These are phyloP conservation scores for Suillus lakei DNA, from an alignment of 768 basidiomycete species.

Conservation along the genomic window DNA sequence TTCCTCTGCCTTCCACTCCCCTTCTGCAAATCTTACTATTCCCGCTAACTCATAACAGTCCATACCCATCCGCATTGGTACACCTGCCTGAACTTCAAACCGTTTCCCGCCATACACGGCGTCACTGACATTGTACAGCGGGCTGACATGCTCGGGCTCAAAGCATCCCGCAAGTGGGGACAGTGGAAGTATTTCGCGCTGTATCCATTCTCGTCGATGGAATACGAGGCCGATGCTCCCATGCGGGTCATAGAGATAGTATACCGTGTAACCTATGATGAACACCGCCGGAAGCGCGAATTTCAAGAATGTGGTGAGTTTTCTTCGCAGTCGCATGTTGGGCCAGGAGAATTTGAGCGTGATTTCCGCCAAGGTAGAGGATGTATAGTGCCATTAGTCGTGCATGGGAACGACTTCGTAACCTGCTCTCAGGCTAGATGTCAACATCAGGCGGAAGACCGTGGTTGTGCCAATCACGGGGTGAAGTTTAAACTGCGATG, in stretches of 20 bases:
- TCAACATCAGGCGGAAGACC: not conserved
- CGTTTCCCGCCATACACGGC: constrained; percentile 64
- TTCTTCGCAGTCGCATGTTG: constrained; percentile 35
- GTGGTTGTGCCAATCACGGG: not conserved
- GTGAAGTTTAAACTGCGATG: not conserved
- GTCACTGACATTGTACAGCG: constrained; percentile 70
- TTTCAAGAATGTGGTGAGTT: constrained; percentile 44
- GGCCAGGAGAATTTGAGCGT: not conserved
- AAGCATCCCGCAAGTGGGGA: constrained; percentile 78
- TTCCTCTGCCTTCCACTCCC: constrained; percentile 6
- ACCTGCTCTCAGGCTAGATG: not conserved
- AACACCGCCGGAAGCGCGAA: constrained; percentile 42
- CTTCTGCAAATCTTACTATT: constrained; percentile 55
- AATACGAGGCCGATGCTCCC: constrained; percentile 81
- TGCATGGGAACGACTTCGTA: not conserved
- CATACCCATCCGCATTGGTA: constrained; percentile 77
- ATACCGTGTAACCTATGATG: constrained; percentile 37
- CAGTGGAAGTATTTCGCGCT: constrained; percentile 66
- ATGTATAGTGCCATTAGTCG: not conserved
- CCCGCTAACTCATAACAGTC: constrained; percentile 94
- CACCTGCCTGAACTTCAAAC: constrained; percentile 81
- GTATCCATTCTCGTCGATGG: constrained; percentile 77
- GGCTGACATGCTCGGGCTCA: constrained; percentile 57
- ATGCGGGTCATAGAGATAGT: constrained; percentile 68
- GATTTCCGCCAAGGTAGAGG: not conserved